Percentiles rank a stretch among this genome's conserved stretches.
phyloP scores from a whole-genome alignment of 345 rosid species.

The Punica granatum region DNA sequence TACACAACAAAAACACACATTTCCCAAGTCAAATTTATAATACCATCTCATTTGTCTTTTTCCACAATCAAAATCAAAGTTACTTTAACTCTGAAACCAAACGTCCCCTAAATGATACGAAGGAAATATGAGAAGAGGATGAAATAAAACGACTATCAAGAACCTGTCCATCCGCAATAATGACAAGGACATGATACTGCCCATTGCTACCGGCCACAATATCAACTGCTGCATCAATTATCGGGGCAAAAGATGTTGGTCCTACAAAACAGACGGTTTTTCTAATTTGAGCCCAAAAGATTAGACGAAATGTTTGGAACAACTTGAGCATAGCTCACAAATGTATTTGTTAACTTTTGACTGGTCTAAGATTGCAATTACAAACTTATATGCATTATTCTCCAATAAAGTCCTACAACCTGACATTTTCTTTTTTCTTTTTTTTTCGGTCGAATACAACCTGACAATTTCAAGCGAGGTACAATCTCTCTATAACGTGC shows the following conservation, averaged over 20 bases:
- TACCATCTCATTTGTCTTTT: too few relatives aligned
- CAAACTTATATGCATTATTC: background rate
- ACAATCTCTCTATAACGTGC: conserved; percentile 69
- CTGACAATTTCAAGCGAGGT: conserved; percentile 67
- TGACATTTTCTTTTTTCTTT: too few relatives aligned
- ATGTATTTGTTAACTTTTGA: background rate
- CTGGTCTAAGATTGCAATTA: background rate
- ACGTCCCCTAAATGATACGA: too few relatives aligned
- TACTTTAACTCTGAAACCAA: too few relatives aligned
- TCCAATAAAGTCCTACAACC: background rate
- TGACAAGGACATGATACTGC: conserved; percentile 87
- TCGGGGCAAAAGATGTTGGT: conserved; percentile 93
- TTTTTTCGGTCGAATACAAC: too few relatives aligned
- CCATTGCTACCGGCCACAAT: conserved; percentile 66
- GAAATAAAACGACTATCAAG: conserved; percentile 3
- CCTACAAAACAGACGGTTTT: conserved; percentile 29
- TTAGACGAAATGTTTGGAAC: background rate
- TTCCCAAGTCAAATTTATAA: too few relatives aligned
- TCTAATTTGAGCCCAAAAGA: background rate
- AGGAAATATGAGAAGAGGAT: background rate
- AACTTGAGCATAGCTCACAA: background rate
- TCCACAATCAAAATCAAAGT: too few relatives aligned
- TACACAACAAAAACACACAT: too few relatives aligned
- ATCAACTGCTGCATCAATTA: conserved; percentile 75
- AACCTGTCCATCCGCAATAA: conserved; percentile 95